Evolutionary conservation across 495 filamentous ascomycete species (phyloP).

Genomic region (Penicillium lagena): DNA sequence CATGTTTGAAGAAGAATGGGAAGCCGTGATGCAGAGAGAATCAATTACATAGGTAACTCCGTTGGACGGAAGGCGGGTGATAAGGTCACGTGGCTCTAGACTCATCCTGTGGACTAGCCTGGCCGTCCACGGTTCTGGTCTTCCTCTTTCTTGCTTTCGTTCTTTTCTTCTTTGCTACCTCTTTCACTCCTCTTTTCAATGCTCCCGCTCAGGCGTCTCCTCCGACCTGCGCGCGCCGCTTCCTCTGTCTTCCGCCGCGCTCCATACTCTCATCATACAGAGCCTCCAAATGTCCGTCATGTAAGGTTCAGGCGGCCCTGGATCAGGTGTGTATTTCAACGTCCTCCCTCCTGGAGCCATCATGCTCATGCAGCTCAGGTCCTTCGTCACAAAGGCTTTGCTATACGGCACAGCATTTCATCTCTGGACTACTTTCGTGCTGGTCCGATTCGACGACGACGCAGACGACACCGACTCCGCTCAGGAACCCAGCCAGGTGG

Average conservation of each 20-base stretch:
- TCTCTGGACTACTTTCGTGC: slow-evolving; percentile 28
- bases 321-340: slow-evolving; percentile 24
- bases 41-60: neutral
- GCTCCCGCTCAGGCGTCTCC: slow-evolving; percentile 27
- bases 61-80: too few species aligned
- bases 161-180: neutral
- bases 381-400: slow-evolving; percentile 24
- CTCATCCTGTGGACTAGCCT: neutral
- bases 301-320: slow-evolving; percentile 34
- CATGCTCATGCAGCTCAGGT: slow-evolving; percentile 15
- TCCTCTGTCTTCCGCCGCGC: slow-evolving; percentile 14
- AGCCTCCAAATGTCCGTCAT: slow-evolving; percentile 21
- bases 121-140: neutral
- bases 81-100: too few species aligned
- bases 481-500: slow-evolving; percentile 1
- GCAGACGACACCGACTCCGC: slow-evolving; percentile 15
- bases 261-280: slow-evolving; percentile 4
- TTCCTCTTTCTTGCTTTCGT: neutral
- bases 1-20: slow-evolving; percentile 14
- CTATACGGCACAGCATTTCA: slow-evolving; percentile 34
- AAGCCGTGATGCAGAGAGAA: neutral
- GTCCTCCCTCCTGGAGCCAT: neutral
- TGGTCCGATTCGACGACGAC: slow-evolving; percentile 32
- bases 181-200: slow-evolving; percentile 19
- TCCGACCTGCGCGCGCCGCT: slow-evolving; percentile 19